These are phyloP conservation scores for Trametes sanguinea DNA, from an alignment of 768 basidiomycete species.

Conservation along the genomic window DNA sequence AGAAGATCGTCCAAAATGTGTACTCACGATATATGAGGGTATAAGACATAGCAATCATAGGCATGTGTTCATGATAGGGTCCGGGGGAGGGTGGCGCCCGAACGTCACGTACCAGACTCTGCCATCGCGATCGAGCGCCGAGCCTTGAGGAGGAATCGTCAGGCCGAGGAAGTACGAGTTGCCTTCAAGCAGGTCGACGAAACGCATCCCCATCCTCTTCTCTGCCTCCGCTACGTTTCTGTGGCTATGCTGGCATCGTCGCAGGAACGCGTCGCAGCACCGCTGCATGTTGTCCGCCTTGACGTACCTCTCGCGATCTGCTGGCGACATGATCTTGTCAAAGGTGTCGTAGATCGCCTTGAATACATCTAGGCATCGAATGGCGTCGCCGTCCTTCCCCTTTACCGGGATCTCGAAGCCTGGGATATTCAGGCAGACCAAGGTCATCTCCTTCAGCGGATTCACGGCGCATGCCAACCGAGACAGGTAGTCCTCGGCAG, in stretches of 20 bases:
- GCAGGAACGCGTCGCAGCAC: constrained; percentile 18
- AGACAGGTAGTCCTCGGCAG: background rate
- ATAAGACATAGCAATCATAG: constrained; percentile 9
- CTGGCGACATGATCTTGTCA: constrained; percentile 10
- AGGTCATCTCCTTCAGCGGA: constrained; percentile 21
- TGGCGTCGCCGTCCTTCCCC: constrained; percentile 15
- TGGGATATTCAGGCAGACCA: constrained; percentile 16
- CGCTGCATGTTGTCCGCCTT: background rate
- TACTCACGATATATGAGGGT: constrained; percentile 19
- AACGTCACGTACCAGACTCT: constrained; percentile 14
- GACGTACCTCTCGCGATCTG: constrained; percentile 16
- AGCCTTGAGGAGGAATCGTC: constrained; percentile 16
- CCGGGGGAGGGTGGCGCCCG: background rate
- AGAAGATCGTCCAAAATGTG: background rate
- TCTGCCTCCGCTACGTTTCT: constrained; percentile 15
- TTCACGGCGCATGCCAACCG: constrained; percentile 11
- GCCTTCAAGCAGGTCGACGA: constrained; percentile 30
- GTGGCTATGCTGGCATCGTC: constrained; percentile 18
- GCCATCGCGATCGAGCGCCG: background rate
- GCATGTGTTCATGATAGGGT: constrained; percentile 3
- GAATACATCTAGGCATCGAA: constrained; percentile 23
- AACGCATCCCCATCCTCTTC: constrained; percentile 21
- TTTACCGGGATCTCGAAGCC: constrained; percentile 20
- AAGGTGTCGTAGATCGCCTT: constrained; percentile 25
- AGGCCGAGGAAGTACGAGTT: constrained; percentile 28